phyloP scores from a whole-genome alignment of 2,329 filamentous ascomycete genomes.

The Macrophomina tecta region DNA sequence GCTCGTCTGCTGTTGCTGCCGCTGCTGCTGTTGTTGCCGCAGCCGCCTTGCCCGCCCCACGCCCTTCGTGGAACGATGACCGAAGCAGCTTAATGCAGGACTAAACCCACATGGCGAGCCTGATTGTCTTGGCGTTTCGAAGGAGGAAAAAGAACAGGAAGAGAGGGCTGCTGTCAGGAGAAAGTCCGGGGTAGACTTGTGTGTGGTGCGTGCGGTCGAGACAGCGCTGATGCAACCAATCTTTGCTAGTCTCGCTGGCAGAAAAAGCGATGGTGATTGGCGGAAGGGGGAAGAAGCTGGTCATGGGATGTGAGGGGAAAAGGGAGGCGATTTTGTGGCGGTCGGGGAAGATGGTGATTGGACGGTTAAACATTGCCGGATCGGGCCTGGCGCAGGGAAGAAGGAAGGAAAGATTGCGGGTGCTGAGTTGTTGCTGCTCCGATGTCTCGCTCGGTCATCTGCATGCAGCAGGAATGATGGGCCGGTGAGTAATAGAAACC shows the following conservation, averaged over 20 bases:
- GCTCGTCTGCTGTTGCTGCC: too few relatives aligned
- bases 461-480: conserved; percentile 6
- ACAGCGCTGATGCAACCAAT: background rate
- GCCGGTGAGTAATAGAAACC: background rate
- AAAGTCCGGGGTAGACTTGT: background rate
- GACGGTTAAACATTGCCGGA: conserved; percentile 20
- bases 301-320: background rate
- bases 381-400: conserved; percentile 11
- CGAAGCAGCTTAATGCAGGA: conserved; percentile 1
- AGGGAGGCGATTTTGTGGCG: conserved; percentile 7
- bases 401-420: background rate
- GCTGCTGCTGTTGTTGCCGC: too few relatives aligned
- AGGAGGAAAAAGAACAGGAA: background rate
- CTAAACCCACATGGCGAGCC: background rate
- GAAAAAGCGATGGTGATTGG: background rate
- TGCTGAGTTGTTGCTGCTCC: background rate
- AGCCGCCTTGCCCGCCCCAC: too few relatives aligned
- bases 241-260: background rate
- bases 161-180: background rate
- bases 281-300: too few relatives aligned
- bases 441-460: background rate
- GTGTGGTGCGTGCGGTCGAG: background rate
- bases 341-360: conserved; percentile 1
- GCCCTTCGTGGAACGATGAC: background rate
- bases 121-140: conserved; percentile 10